Evolutionary conservation across 345 rosid species (phyloP).

Genomic region (Leavenworthia alabamica): DNA sequence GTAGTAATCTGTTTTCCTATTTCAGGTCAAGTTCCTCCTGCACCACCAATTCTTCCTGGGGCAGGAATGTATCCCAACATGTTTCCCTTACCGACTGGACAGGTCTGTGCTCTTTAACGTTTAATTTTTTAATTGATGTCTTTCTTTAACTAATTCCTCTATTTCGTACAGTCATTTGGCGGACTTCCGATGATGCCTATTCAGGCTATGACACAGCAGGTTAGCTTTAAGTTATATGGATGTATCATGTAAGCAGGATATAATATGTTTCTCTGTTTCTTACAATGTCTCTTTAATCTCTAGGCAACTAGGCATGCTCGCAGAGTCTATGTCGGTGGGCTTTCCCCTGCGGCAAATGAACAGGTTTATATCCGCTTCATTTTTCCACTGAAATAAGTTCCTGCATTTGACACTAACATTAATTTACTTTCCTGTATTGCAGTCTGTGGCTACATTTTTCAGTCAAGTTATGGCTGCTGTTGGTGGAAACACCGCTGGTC

Average conservation of each 20-base stretch:
- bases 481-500: constrained; percentile 94
- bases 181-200: constrained; percentile 80
- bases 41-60: constrained; percentile 58
- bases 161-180: constrained; percentile 51
- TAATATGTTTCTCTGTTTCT: constrained; percentile 8
- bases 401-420: neutral
- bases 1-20: constrained; percentile 13
- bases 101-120: constrained; percentile 34
- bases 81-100: constrained; percentile 54
- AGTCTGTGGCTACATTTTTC: constrained; percentile 86
- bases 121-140: neutral
- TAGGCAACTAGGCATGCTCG: constrained; percentile 98
- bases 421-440: constrained; percentile 22
- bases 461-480: constrained; percentile 95
- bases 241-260: neutral
- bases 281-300: neutral
- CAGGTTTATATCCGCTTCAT: constrained; percentile 42
- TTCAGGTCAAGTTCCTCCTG: constrained; percentile 68
- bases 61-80: constrained; percentile 78
- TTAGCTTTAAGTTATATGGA: constrained; percentile 10
- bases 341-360: constrained; percentile 85
- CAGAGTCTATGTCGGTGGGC: constrained; percentile 95
- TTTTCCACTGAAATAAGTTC: neutral
- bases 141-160: constrained; percentile 5
- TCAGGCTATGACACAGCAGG: constrained; percentile 99